Evolutionary conservation across 2,329 filamentous ascomycete species (phyloP).

Genomic region (Sclerotinia trifoliorum): DNA sequence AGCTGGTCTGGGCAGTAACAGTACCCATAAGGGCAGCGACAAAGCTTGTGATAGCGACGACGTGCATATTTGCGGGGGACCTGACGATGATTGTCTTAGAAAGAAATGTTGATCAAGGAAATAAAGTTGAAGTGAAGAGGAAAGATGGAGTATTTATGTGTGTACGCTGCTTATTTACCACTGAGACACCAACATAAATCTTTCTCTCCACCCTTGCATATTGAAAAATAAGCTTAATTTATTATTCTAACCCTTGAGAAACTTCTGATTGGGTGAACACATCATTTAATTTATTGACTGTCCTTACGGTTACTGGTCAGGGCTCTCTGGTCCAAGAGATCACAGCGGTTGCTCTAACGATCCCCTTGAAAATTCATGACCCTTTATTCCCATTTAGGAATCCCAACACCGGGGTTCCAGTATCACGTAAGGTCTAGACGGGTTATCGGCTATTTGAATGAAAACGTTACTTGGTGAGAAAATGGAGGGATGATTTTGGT

Average conservation of each 20-base stretch:
- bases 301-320: not conserved
- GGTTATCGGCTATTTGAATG: not conserved
- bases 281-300: not conserved
- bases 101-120: not conserved
- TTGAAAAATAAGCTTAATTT: not conserved
- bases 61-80: slow-evolving; percentile 19
- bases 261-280: not conserved
- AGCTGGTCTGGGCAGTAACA: not conserved
- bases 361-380: not conserved
- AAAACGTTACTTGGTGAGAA: not conserved
- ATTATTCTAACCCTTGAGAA: not conserved
- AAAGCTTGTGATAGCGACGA: slow-evolving; percentile 10
- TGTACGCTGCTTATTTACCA: not conserved
- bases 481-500: not conserved
- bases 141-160: slow-evolving; percentile 1
- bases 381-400: not conserved
- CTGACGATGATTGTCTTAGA: not conserved
- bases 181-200: not conserved
- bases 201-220: not conserved
- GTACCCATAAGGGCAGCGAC: slow-evolving; percentile 15
- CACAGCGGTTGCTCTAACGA: not conserved
- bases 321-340: not conserved
- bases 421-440: not conserved
- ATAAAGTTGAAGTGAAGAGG: not conserved
- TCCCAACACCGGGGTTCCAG: not conserved